These are phyloP conservation scores for Balakata baccata DNA, from an alignment of 345 rosid species.

Conservation along the genomic window DNA sequence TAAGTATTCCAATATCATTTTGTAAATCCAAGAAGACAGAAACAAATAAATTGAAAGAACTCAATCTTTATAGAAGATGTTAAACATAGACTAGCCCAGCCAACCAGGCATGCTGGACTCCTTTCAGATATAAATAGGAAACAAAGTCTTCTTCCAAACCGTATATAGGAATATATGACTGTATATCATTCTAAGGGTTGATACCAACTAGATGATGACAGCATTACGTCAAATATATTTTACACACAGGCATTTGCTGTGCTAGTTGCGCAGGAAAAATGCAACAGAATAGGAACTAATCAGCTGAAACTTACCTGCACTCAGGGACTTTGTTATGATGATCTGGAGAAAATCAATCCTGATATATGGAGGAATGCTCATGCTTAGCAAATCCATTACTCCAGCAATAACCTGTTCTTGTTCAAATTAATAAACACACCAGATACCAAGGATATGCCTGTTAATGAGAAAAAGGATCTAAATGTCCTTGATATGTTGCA, in stretches of 20 bases:
- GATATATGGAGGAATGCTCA: conserved; percentile 72
- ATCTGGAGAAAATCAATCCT: conserved; percentile 75
- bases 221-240: not conserved
- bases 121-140: not conserved
- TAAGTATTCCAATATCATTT: too few species aligned
- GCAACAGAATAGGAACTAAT: not conserved
- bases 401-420: conserved; percentile 75
- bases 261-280: not conserved
- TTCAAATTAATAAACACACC: conserved; percentile 28
- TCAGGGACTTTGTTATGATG: conserved; percentile 48
- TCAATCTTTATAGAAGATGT: too few species aligned
- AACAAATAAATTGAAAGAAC: too few species aligned
- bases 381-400: conserved; percentile 60
- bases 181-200: not conserved
- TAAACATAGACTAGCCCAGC: too few species aligned
- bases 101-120: not conserved
- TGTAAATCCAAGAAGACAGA: too few species aligned
- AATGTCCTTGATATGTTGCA: not conserved
- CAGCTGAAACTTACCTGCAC: conserved; percentile 38
- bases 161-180: too few species aligned
- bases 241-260: not conserved
- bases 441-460: not conserved
- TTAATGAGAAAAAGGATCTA: not conserved
- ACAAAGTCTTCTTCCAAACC: not conserved
- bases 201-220: not conserved